These are phyloP conservation scores for Asterochloris erici DNA, from an alignment of 139 green algal genomes.

Conservation along the genomic window DNA sequence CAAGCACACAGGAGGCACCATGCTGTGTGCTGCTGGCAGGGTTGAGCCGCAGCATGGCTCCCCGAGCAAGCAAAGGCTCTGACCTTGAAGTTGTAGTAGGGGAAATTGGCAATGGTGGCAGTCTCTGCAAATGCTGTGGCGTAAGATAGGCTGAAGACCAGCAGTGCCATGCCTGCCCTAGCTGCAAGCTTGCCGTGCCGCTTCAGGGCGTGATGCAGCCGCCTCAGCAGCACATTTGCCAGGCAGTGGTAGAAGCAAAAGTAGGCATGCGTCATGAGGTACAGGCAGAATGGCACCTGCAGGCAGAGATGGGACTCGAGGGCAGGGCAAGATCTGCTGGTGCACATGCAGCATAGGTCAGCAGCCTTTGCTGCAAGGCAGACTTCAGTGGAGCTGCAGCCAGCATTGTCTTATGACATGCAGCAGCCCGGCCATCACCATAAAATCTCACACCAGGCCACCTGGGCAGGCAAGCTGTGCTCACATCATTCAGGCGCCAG, in stretches of 20 bases:
- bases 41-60: no score
- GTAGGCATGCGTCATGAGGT: slow-evolving; percentile 98
- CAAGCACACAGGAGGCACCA: no score
- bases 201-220: slow-evolving; percentile 11
- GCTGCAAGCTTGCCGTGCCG: not conserved
- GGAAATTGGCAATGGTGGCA: slow-evolving; percentile 93
- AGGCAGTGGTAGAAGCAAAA: slow-evolving; percentile 98
- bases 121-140: slow-evolving; percentile 91
- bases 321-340: no score
- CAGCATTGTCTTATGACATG: no score
- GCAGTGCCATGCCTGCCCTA: slow-evolving; percentile 25
- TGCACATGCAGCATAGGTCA: no score
- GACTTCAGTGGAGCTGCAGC: no score
- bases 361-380: no score
- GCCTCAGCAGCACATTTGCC: slow-evolving; percentile 82
- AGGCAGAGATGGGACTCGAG: not conserved
- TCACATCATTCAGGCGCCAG: slow-evolving; percentile 75
- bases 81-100: slow-evolving; percentile 87
- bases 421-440: no score
- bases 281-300: slow-evolving; percentile 91
- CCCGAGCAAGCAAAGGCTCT: not conserved
- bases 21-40: no score
- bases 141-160: slow-evolving; percentile 80
- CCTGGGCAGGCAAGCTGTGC: not conserved
- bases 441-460: no score